Conservation (phyloP, 495 filamentous ascomycete genomes). For the Penicillium odoratum region DNA sequence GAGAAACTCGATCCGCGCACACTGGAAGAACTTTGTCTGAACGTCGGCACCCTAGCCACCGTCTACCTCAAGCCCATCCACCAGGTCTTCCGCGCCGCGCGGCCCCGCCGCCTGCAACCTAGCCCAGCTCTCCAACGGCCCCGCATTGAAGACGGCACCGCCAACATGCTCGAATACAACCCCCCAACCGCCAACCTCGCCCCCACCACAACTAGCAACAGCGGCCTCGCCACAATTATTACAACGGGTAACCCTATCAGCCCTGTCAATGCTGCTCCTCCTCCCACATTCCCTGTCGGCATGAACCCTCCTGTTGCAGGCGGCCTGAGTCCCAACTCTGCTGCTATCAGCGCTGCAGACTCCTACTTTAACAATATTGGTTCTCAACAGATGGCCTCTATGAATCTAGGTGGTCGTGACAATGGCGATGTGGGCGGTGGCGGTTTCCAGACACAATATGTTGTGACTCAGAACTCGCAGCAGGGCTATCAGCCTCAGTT, state of each 20-base stretch:
- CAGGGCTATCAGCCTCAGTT: conserved; percentile 52
- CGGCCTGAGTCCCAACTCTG: conserved; percentile 21
- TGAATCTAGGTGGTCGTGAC: conserved; percentile 56
- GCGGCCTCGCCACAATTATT: conserved; percentile 26
- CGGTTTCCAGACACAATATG: conserved; percentile 47
- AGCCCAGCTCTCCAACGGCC: conserved; percentile 82
- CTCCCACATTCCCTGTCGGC: conserved; percentile 18
- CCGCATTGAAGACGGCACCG: conserved; percentile 46
- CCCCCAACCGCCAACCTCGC: conserved; percentile 23
- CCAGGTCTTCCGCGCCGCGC: conserved; percentile 91
- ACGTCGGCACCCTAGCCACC: conserved; percentile 92
- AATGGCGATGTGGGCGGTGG: conserved; percentile 39
- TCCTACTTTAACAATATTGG: conserved; percentile 78
- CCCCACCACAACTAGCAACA: conserved; percentile 29
- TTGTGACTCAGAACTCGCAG: conserved; percentile 57
- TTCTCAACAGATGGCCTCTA: conserved; percentile 67
- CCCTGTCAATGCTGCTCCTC: conserved; percentile 21
- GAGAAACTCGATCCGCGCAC: conserved; percentile 91
- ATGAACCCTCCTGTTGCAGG: conserved; percentile 19
- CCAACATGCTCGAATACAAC: conserved; percentile 32
- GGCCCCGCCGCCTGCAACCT: conserved; percentile 72
- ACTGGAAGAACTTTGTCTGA: conserved; percentile 94
- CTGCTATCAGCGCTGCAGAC: conserved; percentile 78
- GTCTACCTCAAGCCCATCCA: conserved; percentile 98
- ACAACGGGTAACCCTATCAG: conserved; percentile 27